A percentile compares a stretch with the other conserved stretches of the same genome.
Evolutionary conservation across 257 asterid species (phyloP).

Genomic region (Solanum ossicruentum): DNA sequence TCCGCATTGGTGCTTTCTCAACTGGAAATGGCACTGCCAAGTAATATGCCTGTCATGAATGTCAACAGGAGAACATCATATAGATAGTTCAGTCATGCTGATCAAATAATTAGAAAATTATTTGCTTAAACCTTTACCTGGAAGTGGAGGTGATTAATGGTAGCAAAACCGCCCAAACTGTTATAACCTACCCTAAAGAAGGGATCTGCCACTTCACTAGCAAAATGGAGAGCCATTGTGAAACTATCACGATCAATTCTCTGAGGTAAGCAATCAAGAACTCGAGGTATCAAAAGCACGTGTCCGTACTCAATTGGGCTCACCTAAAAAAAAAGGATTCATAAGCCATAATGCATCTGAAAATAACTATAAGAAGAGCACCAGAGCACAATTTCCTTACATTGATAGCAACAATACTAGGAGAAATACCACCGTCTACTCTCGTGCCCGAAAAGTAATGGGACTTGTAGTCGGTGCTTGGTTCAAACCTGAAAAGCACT

Average conservation of each 20-base stretch:
- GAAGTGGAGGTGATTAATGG: constrained; percentile 78
- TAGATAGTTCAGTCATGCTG: background rate
- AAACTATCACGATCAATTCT: constrained; percentile 40
- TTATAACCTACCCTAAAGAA: constrained; percentile 63
- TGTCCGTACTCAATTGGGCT: constrained; percentile 88
- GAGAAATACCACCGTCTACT: constrained; percentile 21
- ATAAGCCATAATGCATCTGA: background rate
- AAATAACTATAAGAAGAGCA: background rate
- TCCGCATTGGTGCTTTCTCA: constrained; percentile 47
- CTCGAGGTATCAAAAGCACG: constrained; percentile 59
- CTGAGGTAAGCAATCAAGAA: constrained; percentile 57
- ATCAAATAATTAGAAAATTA: background rate
- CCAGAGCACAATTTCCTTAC: constrained; percentile 24
- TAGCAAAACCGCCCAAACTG: constrained; percentile 78
- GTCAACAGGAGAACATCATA: background rate
- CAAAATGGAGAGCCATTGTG: constrained; percentile 40
- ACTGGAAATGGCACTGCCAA: constrained; percentile 52
- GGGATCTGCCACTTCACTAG: constrained; percentile 50
- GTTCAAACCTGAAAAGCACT: constrained; percentile 61
- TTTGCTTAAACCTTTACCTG: constrained; percentile 29
- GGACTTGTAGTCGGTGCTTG: constrained; percentile 19
- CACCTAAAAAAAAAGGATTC: constrained; percentile 31
- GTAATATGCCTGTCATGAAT: constrained; percentile 47
- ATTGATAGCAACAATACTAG: constrained; percentile 51
- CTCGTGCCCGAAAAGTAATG: constrained; percentile 19